Conservation (phyloP, 768 basidiomycete species). For the Mrakia blollopis region DNA sequence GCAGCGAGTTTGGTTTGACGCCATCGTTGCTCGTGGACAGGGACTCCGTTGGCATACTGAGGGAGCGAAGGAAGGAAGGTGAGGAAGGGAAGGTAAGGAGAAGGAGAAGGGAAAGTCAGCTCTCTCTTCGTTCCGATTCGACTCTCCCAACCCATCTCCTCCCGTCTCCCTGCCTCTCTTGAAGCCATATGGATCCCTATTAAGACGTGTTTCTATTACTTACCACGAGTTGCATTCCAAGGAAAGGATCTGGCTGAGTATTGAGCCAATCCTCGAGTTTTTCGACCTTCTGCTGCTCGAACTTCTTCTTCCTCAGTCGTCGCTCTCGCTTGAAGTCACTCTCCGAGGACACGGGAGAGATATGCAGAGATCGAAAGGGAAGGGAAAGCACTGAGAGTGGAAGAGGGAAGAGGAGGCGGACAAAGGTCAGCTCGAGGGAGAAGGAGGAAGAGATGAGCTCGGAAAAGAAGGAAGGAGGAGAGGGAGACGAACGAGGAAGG, state of each 20-base stretch:
- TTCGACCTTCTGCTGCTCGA: neutral
- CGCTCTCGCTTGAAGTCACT: neutral
- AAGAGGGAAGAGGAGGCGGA: no score
- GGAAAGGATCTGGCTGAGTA: conserved; percentile 21
- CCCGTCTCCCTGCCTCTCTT: neutral
- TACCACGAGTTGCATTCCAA: conserved; percentile 16
- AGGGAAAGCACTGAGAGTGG: neutral
- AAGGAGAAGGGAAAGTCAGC: neutral
- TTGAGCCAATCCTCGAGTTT: conserved; percentile 14
- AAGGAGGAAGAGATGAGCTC: neutral
- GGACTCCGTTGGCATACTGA: conserved; percentile 28
- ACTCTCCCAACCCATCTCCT: neutral
- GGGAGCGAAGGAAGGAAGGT: neutral
- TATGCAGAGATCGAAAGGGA: neutral
- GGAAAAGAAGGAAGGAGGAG: neutral
- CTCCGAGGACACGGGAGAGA: neutral
- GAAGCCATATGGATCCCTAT: neutral
- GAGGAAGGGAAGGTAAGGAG: neutral
- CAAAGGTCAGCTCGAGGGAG: neutral
- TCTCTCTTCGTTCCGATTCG: neutral
- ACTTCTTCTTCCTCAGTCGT: neutral
- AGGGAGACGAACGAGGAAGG: neutral
- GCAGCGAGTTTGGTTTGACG: conserved; percentile 32
- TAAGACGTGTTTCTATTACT: neutral
- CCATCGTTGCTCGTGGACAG: conserved; percentile 29